Conservation (phyloP, 2,329 filamentous ascomycete genomes). For the Simplicillium aogashimaense region DNA sequence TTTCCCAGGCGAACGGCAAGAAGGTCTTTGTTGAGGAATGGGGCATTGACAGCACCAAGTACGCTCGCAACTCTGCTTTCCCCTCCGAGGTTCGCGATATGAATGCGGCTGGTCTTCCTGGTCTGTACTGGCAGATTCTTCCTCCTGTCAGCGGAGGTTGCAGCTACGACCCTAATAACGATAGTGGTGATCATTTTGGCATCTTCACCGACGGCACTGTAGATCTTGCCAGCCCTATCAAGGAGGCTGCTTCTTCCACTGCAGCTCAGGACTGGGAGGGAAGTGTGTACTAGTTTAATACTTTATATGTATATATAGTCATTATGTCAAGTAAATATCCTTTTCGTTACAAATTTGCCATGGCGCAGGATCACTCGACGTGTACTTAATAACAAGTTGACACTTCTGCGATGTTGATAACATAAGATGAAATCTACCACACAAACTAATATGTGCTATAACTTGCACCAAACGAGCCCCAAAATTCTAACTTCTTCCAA, state of each 20-base stretch:
- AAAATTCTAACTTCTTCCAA: too few species aligned
- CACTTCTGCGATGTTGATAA: too few species aligned
- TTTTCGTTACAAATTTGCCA: too few species aligned
- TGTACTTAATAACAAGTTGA: too few species aligned
- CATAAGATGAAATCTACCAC: too few species aligned
- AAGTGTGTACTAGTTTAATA: constrained; percentile 3
- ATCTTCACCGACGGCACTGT: constrained; percentile 5
- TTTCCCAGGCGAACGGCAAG: constrained; percentile 14
- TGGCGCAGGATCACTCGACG: too few species aligned
- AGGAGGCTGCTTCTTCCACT: constrained; percentile 1
- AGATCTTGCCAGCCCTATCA: constrained; percentile 3
- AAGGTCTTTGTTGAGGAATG: constrained; percentile 20
- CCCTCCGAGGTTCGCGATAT: constrained; percentile 16
- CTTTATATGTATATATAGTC: too few species aligned
- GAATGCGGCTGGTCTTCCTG: constrained; percentile 16
- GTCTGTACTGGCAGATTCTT: constrained; percentile 21
- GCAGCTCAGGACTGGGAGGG: constrained; percentile 7
- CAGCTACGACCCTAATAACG: too few species aligned
- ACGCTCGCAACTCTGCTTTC: constrained; percentile 10
- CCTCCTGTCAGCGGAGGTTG: constrained; percentile 3
- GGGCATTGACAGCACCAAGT: constrained; percentile 5
- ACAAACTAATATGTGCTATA: too few species aligned
- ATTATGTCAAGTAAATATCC: too few species aligned
- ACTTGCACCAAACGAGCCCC: too few species aligned
- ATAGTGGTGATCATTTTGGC: constrained; percentile 4